These are phyloP conservation scores for Zygoascus meyerae DNA, from an alignment of 1,139 yeast species.

Conservation along the genomic window DNA sequence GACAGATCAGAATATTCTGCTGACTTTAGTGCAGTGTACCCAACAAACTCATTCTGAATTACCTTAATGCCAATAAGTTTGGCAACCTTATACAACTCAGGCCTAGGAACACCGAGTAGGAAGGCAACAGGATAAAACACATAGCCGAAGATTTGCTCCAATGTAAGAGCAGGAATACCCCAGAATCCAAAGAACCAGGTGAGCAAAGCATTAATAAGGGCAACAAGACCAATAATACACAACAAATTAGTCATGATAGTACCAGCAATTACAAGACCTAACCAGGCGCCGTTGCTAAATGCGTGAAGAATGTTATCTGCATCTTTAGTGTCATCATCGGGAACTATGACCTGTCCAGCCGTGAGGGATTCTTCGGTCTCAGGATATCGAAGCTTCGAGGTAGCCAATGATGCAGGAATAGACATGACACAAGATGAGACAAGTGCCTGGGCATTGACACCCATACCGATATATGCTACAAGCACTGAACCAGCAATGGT, in stretches of 20 bases:
- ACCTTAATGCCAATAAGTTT: slow-evolving; percentile 53
- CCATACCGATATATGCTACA: slow-evolving; percentile 60
- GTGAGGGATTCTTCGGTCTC: slow-evolving; percentile 56
- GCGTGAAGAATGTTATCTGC: slow-evolving; percentile 60
- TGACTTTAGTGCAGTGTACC: slow-evolving; percentile 41
- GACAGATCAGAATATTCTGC: slow-evolving; percentile 47
- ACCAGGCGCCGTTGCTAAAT: slow-evolving; percentile 56
- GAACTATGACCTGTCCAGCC: slow-evolving; percentile 45
- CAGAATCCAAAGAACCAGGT: slow-evolving; percentile 63
- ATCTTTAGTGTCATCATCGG: slow-evolving; percentile 42
- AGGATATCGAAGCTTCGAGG: slow-evolving; percentile 57
- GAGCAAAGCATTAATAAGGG: slow-evolving; percentile 52
- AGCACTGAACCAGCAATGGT: slow-evolving; percentile 64
- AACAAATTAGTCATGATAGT: slow-evolving; percentile 56
- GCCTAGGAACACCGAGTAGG: slow-evolving; percentile 55
- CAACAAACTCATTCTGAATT: slow-evolving; percentile 62
- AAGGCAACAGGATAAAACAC: slow-evolving; percentile 57
- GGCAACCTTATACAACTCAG: slow-evolving; percentile 48
- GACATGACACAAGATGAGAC: slow-evolving; percentile 68
- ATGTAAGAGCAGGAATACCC: slow-evolving; percentile 48
- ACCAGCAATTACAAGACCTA: slow-evolving; percentile 56
- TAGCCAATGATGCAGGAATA: slow-evolving; percentile 61
- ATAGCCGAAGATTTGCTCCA: slow-evolving; percentile 55
- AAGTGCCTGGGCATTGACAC: slow-evolving; percentile 58
- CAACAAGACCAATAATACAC: slow-evolving; percentile 59